Percentiles rank a stretch among this genome's conserved stretches.
phyloP scores from a whole-genome alignment of 192 early-diverging fungal genomes.

The Umbelopsis ramanniana region DNA sequence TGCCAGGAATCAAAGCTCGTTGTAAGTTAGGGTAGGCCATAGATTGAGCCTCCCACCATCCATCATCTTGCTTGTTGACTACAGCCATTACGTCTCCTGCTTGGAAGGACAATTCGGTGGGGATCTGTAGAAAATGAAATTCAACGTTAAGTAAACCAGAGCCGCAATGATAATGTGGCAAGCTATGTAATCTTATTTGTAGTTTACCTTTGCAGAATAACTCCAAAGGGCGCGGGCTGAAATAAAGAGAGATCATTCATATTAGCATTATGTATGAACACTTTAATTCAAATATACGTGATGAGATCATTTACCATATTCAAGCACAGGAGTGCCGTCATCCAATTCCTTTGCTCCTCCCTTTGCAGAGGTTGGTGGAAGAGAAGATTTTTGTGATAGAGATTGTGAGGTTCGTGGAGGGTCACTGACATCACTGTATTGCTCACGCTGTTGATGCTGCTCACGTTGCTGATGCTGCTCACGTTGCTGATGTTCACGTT shows the following conservation, averaged over 20 bases:
- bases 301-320: background rate
- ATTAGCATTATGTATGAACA: background rate
- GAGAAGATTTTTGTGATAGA: background rate
- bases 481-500: background rate
- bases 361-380: background rate
- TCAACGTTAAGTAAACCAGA: background rate
- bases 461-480: background rate
- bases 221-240: constrained; percentile 41
- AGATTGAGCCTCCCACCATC: constrained; percentile 60
- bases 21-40: constrained; percentile 5
- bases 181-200: background rate
- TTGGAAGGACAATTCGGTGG: constrained; percentile 56
- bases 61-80: constrained; percentile 50
- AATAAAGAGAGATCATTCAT: background rate
- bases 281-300: background rate
- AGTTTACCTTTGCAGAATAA: constrained; percentile 46
- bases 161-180: background rate
- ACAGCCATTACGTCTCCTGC: constrained; percentile 52
- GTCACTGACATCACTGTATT: background rate
- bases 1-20: constrained; percentile 37
- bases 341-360: background rate
- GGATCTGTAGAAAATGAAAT: constrained; percentile 32
- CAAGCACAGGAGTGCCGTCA: background rate
- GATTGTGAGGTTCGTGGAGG: background rate
- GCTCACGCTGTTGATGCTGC: background rate